Conservation (phyloP, 2,329 filamentous ascomycete species). For the Calonectria crousiana region DNA sequence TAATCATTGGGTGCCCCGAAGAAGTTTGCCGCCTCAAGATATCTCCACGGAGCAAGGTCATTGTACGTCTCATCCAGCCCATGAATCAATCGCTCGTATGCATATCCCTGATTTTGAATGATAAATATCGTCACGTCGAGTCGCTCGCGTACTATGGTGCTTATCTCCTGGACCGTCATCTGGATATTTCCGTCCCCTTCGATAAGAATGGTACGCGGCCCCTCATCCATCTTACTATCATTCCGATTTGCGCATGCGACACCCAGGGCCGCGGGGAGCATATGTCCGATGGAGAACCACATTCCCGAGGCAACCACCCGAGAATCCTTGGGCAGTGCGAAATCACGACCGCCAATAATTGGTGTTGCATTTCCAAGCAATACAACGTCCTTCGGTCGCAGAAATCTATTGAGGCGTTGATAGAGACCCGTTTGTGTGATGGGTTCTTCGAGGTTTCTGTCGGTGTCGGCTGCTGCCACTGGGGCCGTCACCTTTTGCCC, state of each 20-base stretch:
- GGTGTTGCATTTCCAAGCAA: background rate
- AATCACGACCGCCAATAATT: background rate
- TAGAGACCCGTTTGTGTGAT: background rate
- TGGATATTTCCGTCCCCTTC: background rate
- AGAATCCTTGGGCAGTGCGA: background rate
- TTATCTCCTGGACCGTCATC: background rate
- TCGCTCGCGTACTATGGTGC: background rate
- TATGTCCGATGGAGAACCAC: background rate
- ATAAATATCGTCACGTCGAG: background rate
- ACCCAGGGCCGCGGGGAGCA: background rate
- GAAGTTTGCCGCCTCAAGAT: background rate
- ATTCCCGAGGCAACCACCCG: background rate
- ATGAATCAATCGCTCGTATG: background rate
- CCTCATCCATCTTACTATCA: background rate
- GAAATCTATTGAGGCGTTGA: background rate
- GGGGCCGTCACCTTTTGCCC: background rate
- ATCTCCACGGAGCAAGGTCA: background rate
- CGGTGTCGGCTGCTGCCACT: no score
- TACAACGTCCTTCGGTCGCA: background rate
- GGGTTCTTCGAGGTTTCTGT: background rate
- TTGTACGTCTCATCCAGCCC: background rate
- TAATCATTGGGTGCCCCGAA: background rate
- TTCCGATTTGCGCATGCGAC: background rate
- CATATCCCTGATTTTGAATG: background rate
- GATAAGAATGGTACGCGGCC: background rate